Conservation (phyloP, 495 filamentous ascomycete genomes). For the Hyaloscypha hepaticicola region DNA sequence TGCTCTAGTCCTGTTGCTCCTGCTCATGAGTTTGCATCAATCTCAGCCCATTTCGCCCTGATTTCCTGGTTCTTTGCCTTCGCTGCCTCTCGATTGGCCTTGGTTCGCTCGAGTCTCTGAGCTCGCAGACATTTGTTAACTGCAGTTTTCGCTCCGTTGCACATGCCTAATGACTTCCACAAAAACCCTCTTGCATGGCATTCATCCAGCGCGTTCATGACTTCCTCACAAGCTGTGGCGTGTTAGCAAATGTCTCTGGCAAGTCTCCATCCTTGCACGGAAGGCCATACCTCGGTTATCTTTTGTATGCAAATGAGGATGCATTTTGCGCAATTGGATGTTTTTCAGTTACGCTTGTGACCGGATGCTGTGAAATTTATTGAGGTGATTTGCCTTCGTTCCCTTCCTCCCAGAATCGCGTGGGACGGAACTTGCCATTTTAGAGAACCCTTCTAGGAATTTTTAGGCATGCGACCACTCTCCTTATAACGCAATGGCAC, state of each 20-base stretch:
- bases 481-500: slow-evolving; percentile 22
- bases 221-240: slow-evolving; percentile 77
- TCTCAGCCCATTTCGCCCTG: slow-evolving; percentile 75
- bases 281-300: slow-evolving; percentile 71
- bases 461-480: slow-evolving; percentile 11
- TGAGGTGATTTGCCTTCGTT: neutral
- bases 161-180: slow-evolving; percentile 83
- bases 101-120: slow-evolving; percentile 74
- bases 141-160: slow-evolving; percentile 78
- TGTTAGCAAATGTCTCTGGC: neutral
- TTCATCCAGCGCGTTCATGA: slow-evolving; percentile 91
- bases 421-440: slow-evolving; percentile 5
- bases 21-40: slow-evolving; percentile 66
- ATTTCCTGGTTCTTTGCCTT: slow-evolving; percentile 65
- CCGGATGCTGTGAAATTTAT: neutral
- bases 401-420: too few species aligned
- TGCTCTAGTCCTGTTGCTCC: neutral
- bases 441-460: neutral
- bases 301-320: slow-evolving; percentile 93
- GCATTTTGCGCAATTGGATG: slow-evolving; percentile 62
- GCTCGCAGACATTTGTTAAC: slow-evolving; percentile 80
- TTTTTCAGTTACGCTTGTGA: slow-evolving; percentile 10
- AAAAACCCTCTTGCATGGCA: slow-evolving; percentile 93
- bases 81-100: slow-evolving; percentile 71
- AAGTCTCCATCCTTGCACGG: neutral